Conservation (phyloP, 2,329 filamentous ascomycete genomes). For the Aureobasidium sp. region DNA sequence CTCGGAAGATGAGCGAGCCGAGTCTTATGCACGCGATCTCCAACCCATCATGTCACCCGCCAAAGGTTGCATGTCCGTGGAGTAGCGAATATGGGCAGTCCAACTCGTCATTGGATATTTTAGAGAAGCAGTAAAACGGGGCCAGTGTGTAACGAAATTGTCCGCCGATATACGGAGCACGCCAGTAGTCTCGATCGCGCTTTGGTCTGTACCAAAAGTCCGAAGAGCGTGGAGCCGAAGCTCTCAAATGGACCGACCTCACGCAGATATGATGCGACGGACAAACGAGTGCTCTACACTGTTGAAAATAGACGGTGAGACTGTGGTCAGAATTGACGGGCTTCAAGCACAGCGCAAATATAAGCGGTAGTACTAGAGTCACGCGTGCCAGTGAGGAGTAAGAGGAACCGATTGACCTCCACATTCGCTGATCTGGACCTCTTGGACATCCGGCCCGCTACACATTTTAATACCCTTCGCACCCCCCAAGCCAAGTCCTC, state of each 20-base stretch:
- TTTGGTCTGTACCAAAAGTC: neutral
- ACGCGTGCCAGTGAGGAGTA: slow-evolving; percentile 2
- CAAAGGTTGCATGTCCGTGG: neutral
- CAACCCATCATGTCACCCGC: neutral
- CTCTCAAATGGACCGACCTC: neutral
- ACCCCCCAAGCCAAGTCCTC: neutral
- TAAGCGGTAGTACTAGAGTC: neutral
- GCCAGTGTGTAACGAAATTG: neutral
- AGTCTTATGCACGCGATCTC: neutral
- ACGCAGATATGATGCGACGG: neutral
- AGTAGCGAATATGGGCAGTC: neutral
- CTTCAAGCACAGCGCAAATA: neutral
- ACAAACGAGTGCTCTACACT: neutral
- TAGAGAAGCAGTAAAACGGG: neutral
- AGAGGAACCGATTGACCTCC: neutral
- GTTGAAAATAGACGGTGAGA: neutral
- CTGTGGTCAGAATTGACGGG: neutral
- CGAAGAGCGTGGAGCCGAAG: slow-evolving; percentile 19
- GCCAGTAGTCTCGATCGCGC: neutral
- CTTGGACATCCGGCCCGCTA: neutral
- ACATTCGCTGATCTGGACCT: slow-evolving; percentile 12
- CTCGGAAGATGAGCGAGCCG: neutral
- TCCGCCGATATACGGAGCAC: slow-evolving; percentile 13
- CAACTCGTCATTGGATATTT: neutral
- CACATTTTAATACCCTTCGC: slow-evolving; percentile 15